Percentiles rank a stretch among this genome's conserved stretches.
These are phyloP conservation scores for Polyrhizophydium stewartii DNA, from an alignment of 371 early-diverging fungal species.

Conservation along the genomic window DNA sequence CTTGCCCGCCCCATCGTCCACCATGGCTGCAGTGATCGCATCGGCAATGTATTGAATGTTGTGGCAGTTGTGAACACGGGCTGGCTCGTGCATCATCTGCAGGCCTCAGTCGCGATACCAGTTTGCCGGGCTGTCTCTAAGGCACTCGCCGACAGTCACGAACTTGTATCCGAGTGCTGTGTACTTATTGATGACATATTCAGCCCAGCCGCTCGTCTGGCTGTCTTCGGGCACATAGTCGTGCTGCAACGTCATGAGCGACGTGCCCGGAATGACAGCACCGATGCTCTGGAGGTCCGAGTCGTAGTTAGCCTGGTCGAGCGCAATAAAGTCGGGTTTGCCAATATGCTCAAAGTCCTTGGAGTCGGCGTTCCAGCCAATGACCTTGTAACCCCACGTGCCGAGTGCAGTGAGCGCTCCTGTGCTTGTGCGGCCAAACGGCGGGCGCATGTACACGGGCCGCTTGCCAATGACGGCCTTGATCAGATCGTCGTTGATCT, in stretches of 20 bases:
- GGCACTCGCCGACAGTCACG: slow-evolving; percentile 18
- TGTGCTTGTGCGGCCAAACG: slow-evolving; percentile 57
- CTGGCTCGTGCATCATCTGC: no score
- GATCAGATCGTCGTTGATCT: slow-evolving; percentile 42
- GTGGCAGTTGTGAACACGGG: no score
- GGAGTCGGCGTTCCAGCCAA: slow-evolving; percentile 4
- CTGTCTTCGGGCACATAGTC: background rate
- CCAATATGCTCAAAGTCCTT: background rate
- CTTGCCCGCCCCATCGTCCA: no score
- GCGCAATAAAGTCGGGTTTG: background rate
- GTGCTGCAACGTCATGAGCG: background rate
- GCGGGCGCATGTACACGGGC: slow-evolving; percentile 50
- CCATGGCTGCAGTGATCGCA: no score
- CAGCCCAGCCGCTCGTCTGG: background rate
- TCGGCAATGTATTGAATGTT: no score
- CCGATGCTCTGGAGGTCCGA: background rate
- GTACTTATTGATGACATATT: background rate
- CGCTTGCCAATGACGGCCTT: slow-evolving; percentile 40
- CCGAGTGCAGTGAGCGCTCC: background rate
- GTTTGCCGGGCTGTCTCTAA: background rate
- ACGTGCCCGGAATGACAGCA: background rate
- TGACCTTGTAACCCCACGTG: background rate
- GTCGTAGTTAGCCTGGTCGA: background rate
- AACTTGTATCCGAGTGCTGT: slow-evolving; percentile 1
- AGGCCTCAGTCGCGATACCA: no score